Evolutionary conservation across 2,329 filamentous ascomycete genomes (phyloP), one percentile per base, ranked within the genome.

Genomic region (Aureobasidium sp.): DNA sequence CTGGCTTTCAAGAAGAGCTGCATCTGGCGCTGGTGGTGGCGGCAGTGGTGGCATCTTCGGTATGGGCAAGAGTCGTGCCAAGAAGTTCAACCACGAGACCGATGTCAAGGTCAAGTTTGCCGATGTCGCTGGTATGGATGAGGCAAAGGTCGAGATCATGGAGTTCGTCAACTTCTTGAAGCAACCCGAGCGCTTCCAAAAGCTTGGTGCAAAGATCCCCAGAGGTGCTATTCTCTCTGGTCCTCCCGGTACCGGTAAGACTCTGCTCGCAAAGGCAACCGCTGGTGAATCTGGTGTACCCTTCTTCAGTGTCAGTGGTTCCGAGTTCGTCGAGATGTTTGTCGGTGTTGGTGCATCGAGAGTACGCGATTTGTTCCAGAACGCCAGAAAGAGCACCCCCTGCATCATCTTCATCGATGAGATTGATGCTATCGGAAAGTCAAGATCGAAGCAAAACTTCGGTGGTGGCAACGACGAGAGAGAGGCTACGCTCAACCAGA

Each of bases 401-500:
- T 99, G 94, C 77, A 99, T 99, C 75, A 95, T 99, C 74, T 99
- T 99, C 79, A 97, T 99, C 66, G 94, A 99, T 71, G 94, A 99
- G 75, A 99, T 99, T 68, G 94, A 99, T 73, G 94, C 94, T 61
- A 96, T 99, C 69, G 94, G 94, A 67, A 90, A 92, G 72, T 89
- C 93, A 60, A 85, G 94, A 76, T 81, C 86, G 23, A 95, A 96
- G 71, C 84, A 87, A 37, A 88, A 87, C 65, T 90, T 90, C 61
- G 88, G 88, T 40, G 92, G 93, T 65, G 94, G 94, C 63, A 97
- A 97, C 70, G 94, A 99, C 71, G 94, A 99, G 77, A 88, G 94
- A 63, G 94, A 99, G 77, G 90, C 89, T 50, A 99, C 94, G 0
- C 85, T 99, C 29, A 99, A 99, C 75, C 94, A 99, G 77, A 97